Evolutionary conservation across 2,329 filamentous ascomycete genomes (phyloP).

Genomic region (Epichloe sp.): DNA sequence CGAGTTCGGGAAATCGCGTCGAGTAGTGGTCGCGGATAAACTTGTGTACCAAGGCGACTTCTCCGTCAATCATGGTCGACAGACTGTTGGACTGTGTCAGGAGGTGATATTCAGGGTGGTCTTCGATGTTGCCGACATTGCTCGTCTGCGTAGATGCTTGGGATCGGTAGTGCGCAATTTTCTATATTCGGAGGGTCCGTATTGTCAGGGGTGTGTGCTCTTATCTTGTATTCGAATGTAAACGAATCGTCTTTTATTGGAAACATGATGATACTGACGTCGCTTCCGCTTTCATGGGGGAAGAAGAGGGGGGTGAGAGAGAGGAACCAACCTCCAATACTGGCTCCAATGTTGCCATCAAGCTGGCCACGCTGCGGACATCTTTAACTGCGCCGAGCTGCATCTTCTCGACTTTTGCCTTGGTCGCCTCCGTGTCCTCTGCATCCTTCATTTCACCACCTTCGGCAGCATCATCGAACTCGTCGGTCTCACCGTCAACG

Average conservation of each 20-base stretch:
- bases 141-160: constrained; percentile 51
- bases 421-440: constrained; percentile 55
- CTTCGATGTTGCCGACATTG: constrained; percentile 71
- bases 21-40: constrained; percentile 95
- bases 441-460: constrained; percentile 36
- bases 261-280: background rate
- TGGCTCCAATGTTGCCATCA: constrained; percentile 73
- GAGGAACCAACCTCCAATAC: constrained; percentile 58
- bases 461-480: constrained; percentile 44
- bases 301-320: constrained; percentile 9
- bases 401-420: constrained; percentile 74
- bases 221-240: constrained; percentile 39
- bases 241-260: constrained; percentile 31
- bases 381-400: constrained; percentile 60
- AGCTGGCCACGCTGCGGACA: constrained; percentile 61
- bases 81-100: constrained; percentile 79
- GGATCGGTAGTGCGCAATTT: constrained; percentile 66
- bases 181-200: constrained; percentile 43
- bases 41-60: constrained; percentile 89
- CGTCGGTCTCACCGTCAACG: constrained; percentile 38
- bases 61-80: constrained; percentile 84
- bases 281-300: constrained; percentile 10
- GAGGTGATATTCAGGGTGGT: constrained; percentile 83
- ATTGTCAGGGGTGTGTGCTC: constrained; percentile 55
- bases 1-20: constrained; percentile 81